phyloP scores from a whole-genome alignment of 1,284 basidiomycete species.

The Ganoderma resinaceum region DNA sequence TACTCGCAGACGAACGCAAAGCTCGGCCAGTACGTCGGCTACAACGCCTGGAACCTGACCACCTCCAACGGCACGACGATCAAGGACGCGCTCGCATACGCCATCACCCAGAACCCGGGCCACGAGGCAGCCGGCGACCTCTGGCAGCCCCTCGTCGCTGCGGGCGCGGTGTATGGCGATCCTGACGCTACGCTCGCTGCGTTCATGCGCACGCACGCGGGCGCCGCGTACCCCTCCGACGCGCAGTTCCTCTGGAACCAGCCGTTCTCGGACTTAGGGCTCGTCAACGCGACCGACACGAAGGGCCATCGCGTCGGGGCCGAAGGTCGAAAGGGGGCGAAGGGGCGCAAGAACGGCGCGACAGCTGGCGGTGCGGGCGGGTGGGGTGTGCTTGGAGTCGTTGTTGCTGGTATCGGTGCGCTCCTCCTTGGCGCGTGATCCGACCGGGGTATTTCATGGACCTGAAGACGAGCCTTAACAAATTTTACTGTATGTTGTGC shows the following conservation, averaged over 20 bases:
- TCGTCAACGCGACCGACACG: constrained; percentile 18
- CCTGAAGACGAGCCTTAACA: too few species aligned
- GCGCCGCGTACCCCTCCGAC: constrained; percentile 48
- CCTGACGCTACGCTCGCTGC: constrained; percentile 53
- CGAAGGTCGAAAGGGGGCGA: background rate
- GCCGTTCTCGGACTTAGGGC: constrained; percentile 46
- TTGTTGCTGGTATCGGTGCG: background rate
- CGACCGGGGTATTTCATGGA: too few species aligned
- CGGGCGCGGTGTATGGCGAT: constrained; percentile 63
- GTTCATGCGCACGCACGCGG: constrained; percentile 47
- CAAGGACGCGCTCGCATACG: constrained; percentile 62
- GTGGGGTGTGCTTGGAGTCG: background rate
- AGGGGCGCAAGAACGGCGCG: background rate
- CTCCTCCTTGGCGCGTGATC: background rate
- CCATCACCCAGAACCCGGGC: constrained; percentile 48
- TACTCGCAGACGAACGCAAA: constrained; percentile 58
- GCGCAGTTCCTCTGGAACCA: constrained; percentile 64
- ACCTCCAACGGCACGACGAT: constrained; percentile 58
- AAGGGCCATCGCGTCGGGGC: background rate
- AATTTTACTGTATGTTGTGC: background rate
- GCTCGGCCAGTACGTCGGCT: constrained; percentile 51
- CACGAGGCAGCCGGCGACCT: constrained; percentile 31
- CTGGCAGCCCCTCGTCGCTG: constrained; percentile 50
- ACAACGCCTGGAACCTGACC: constrained; percentile 55
- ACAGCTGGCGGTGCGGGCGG: background rate